Conservation (phyloP, 805 yeast genomes). For the Starmerella apis region DNA sequence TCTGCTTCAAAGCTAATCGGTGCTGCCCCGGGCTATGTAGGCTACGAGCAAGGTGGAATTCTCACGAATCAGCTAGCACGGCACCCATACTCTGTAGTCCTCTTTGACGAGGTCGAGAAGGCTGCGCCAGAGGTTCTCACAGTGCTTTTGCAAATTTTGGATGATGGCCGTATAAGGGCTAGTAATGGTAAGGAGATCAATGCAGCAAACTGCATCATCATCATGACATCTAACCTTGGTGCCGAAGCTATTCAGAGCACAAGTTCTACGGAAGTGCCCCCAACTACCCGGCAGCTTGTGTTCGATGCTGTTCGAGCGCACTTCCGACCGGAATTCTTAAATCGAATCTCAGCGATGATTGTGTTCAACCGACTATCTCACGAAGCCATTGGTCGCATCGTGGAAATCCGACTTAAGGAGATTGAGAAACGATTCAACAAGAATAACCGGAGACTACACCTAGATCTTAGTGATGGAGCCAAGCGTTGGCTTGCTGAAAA, state of each 20-base stretch:
- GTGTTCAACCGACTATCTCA: conserved; percentile 86
- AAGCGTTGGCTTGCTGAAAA: conserved; percentile 68
- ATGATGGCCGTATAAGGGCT: conserved; percentile 92
- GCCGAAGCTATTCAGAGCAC: conserved; percentile 76
- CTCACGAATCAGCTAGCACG: conserved; percentile 84
- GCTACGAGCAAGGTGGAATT: conserved; percentile 96
- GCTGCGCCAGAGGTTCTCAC: conserved; percentile 98
- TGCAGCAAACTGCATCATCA: conserved; percentile 83
- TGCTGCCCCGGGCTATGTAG: conserved; percentile 95
- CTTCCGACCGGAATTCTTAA: conserved; percentile 94
- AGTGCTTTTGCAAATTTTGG: conserved; percentile 79
- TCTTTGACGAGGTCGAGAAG: conserved; percentile 96
- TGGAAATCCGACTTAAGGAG: conserved; percentile 71
- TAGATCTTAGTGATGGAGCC: conserved; percentile 67
- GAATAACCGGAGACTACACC: conserved; percentile 66
- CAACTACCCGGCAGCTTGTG: conserved; percentile 62
- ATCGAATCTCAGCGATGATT: conserved; percentile 87
- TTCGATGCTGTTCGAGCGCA: conserved; percentile 76
- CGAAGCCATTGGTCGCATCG: conserved; percentile 87
- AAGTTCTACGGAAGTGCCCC: conserved; percentile 47
- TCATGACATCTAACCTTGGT: conserved; percentile 96
- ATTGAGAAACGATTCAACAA: conserved; percentile 75
- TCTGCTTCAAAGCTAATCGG: conserved; percentile 91
- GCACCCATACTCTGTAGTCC: conserved; percentile 88
- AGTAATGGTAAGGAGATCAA: conserved; percentile 89